Evolutionary conservation across 108 stramenopile genomes (phyloP).

Genomic region (Cyclotella choctawhatcheeana): DNA sequence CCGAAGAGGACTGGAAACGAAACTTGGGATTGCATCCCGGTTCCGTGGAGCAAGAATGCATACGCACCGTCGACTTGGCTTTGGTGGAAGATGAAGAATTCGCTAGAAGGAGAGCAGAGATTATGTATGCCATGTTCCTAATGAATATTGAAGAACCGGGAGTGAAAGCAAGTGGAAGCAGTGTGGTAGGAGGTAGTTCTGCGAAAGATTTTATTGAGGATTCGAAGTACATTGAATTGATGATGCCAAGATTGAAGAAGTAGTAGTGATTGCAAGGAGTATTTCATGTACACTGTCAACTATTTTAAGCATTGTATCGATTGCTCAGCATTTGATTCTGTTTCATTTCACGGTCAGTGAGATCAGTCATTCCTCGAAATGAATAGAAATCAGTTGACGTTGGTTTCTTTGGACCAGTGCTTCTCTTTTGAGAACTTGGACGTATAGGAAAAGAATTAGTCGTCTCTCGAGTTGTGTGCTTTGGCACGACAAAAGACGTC

Average conservation of each 20-base stretch:
- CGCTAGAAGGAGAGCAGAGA: slow-evolving; percentile 74
- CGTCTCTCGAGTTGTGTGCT: neutral
- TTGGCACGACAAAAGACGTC: neutral
- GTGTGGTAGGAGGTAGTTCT: slow-evolving; percentile 68
- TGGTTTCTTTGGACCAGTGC: neutral
- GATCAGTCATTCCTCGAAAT: slow-evolving; percentile 2
- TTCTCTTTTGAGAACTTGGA: neutral
- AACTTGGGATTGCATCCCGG: slow-evolving; percentile 72
- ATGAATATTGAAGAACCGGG: slow-evolving; percentile 68
- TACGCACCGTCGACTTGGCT: slow-evolving; percentile 29
- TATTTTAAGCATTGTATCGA: too few relatives aligned
- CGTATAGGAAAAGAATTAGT: neutral
- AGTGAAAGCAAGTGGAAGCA: slow-evolving; percentile 53
- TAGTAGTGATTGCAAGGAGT: neutral
- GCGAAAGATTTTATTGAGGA: slow-evolving; percentile 76
- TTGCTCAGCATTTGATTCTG: slow-evolving; percentile 2
- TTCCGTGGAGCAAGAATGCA: slow-evolving; percentile 35
- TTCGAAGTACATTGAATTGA: slow-evolving; percentile 28
- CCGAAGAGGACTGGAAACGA: slow-evolving; percentile 63
- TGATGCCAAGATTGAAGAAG: slow-evolving; percentile 36
- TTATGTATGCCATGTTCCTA: slow-evolving; percentile 77
- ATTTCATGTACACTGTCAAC: too few relatives aligned
- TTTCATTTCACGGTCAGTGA: slow-evolving; percentile 2
- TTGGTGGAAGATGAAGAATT: slow-evolving; percentile 54
- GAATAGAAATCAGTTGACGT: neutral